These are phyloP conservation scores for Microbotryum intermedium DNA, from an alignment of 1,284 basidiomycete genomes.

Conservation along the genomic window DNA sequence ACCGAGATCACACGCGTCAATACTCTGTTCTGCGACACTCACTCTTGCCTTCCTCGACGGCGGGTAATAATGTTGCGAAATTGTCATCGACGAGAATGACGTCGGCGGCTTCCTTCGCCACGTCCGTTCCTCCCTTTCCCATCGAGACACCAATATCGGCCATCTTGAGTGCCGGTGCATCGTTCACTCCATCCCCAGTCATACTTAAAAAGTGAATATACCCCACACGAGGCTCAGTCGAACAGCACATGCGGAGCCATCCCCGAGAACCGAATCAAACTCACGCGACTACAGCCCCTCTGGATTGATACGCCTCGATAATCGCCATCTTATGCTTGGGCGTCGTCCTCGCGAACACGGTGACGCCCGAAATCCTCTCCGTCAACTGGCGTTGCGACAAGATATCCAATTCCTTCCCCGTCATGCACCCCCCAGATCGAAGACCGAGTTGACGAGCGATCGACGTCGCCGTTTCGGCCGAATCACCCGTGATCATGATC, in stretches of 20 bases:
- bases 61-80: conserved; percentile 86
- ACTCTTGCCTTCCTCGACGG: conserved; percentile 77
- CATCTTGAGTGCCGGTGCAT: conserved; percentile 93
- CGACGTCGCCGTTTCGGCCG: conserved; percentile 79
- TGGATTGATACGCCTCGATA: conserved; percentile 79
- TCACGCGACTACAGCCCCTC: conserved; percentile 78
- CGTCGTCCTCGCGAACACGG: conserved; percentile 88
- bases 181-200: conserved; percentile 60
- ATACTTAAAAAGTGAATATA: not conserved
- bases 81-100: conserved; percentile 97
- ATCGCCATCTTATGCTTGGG: conserved; percentile 97
- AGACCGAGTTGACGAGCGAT: conserved; percentile 89
- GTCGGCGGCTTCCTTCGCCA: conserved; percentile 96
- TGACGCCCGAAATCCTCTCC: conserved; percentile 69
- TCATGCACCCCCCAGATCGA: conserved; percentile 51
- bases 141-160: conserved; percentile 96
- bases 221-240: not conserved
- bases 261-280: conserved; percentile 21
- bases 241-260: not conserved
- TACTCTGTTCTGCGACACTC: no score
- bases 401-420: conserved; percentile 77
- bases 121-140: conserved; percentile 94
- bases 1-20: not conserved
- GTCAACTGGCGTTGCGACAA: conserved; percentile 69
- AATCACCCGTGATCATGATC: conserved; percentile 97